Evolutionary conservation across 2,329 filamentous ascomycete species (phyloP), one percentile per base, ranked within the genome.

Genomic region (Periconia sp.): DNA sequence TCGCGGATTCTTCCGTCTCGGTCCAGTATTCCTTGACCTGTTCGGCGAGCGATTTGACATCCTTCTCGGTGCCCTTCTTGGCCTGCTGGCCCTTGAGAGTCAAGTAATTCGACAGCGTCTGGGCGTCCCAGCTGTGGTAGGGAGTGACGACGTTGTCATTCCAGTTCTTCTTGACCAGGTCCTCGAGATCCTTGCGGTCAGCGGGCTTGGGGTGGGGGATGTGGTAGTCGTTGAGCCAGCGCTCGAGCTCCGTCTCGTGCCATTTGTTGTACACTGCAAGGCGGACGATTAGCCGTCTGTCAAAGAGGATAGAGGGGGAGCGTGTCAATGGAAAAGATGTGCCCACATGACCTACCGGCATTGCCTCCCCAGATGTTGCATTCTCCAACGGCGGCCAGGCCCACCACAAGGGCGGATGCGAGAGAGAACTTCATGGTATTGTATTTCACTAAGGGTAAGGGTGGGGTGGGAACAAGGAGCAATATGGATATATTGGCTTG

Each of bases 211-310:
- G 92, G 74, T 97, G 92, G 10, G 93, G 91, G 53, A 99, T 82
- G 73, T 92, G 85, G 77, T 97, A 84, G 72, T 99, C 94, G 30
- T 90, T 90, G 47, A 99, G 86, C 94, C 94, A 99, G 68, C 92
- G 86, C 79, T 99, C 93, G 30, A 99, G 85, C 82, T 99, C 94
- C 19, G 91, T 96, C 81, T 97, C 88, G 68, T 97, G 93, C 94
- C 94, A 99, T 75, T 94, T 97, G 79, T 97, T 97, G 82, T 97
- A 97, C 15, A 88, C 93, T 96, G 69, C 46, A 62, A 54, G 55
- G 33, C 3, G 14, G 15, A 58, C 40, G 11, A 55, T 70, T 59
- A 69, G 63, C 55, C 52, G 33, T 13, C 33, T 37, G 49, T 42
- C 20, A n/a, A 14, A 8, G 14, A 15, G 49, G 43, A 20, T 20